Evolutionary conservation across 1,284 basidiomycete genomes (phyloP).

Genomic region (Meira nashicola): DNA sequence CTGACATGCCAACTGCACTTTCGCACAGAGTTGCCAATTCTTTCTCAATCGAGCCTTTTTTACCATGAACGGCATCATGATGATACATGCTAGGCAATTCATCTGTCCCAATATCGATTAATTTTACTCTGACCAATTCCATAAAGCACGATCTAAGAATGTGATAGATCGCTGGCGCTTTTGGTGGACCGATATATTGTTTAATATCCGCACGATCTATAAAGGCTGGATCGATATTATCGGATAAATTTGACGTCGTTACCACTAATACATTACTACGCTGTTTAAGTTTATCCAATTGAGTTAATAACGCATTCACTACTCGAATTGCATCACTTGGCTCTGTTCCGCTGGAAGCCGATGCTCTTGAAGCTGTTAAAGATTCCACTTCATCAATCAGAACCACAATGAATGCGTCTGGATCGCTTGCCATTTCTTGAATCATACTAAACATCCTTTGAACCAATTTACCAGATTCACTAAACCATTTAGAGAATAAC

Average conservation of each 20-base stretch:
- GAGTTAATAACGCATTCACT: constrained; percentile 89
- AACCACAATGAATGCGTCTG: constrained; percentile 83
- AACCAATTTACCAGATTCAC: constrained; percentile 95
- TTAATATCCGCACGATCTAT: constrained; percentile 95
- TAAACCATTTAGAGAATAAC: constrained; percentile 62
- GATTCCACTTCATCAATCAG: constrained; percentile 98
- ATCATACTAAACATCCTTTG: constrained; percentile 86
- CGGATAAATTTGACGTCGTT: constrained; percentile 91
- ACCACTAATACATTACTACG: constrained; percentile 90
- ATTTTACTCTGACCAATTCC: constrained; percentile 66
- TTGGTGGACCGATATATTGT: constrained; percentile 86
- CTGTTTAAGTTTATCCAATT: constrained; percentile 89
- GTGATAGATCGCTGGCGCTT: constrained; percentile 84
- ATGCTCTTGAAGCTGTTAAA: constrained; percentile 83
- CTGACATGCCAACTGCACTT: constrained; percentile 63
- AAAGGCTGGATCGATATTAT: constrained; percentile 93
- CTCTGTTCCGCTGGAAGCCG: constrained; percentile 88
- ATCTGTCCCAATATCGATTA: constrained; percentile 60
- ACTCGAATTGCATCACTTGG: constrained; percentile 93
- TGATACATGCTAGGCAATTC: background rate
- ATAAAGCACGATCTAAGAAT: constrained; percentile 78
- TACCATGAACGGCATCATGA: background rate
- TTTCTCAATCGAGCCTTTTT: background rate
- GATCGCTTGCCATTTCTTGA: constrained; percentile 79
- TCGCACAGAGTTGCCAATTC: constrained; percentile 7